These are phyloP conservation scores for Cladosporium sp. DNA, from an alignment of 2,329 filamentous ascomycete genomes.

Conservation along the genomic window DNA sequence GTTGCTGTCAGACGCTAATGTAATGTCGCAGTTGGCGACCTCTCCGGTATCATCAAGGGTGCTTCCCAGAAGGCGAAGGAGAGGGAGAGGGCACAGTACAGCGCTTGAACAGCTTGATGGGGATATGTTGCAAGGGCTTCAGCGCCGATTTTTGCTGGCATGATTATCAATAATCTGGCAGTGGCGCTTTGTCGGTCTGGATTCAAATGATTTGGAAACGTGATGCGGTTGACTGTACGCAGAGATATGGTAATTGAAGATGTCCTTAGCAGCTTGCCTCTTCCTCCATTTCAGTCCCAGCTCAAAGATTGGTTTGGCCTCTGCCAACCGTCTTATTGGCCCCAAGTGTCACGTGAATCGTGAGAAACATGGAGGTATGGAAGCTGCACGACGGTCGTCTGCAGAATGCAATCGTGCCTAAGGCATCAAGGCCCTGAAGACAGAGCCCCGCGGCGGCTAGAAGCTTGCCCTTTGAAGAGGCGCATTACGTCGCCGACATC, in stretches of 20 bases:
- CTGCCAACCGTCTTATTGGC: too few species aligned
- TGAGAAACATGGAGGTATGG: too few species aligned
- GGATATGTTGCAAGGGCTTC: too few species aligned
- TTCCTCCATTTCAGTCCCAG: too few species aligned
- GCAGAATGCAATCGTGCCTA: too few species aligned
- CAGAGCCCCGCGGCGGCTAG: not conserved
- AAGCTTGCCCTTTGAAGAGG: not conserved
- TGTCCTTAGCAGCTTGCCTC: not conserved
- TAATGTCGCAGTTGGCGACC: slow-evolving; percentile 36
- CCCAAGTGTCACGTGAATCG: too few species aligned
- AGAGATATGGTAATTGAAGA: not conserved
- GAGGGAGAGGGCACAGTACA: not conserved
- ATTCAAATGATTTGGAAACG: too few species aligned
- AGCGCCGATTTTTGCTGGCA: too few species aligned
- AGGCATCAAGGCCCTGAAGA: not conserved
- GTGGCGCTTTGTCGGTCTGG: not conserved
- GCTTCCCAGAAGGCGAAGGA: slow-evolving; percentile 32
- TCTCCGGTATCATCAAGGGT: slow-evolving; percentile 40
- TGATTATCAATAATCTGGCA: not conserved
- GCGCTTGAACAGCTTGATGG: not conserved
- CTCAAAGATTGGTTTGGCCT: too few species aligned
- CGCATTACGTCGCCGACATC: slow-evolving; percentile 10
- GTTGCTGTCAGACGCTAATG: not conserved
- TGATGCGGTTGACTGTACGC: too few species aligned
- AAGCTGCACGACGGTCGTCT: too few species aligned